Conservation (phyloP, 768 basidiomycete species). For the Tephrocybe rancida region DNA sequence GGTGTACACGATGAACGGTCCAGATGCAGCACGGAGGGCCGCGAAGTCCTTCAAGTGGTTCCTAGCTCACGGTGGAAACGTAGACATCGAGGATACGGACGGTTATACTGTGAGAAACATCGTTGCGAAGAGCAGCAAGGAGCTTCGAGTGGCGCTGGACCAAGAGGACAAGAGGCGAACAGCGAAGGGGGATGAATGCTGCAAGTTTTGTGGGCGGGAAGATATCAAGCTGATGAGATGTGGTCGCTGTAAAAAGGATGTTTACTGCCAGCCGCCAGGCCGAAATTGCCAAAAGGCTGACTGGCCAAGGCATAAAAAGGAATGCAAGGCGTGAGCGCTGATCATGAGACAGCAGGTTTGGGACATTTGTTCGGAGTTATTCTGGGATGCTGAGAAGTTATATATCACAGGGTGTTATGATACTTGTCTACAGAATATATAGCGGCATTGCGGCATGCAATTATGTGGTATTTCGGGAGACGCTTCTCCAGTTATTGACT, state of each 20-base stretch:
- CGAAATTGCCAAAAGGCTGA: slow-evolving; percentile 38
- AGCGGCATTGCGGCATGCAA: too few species aligned
- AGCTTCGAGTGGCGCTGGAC: slow-evolving; percentile 21
- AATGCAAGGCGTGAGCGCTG: slow-evolving; percentile 31
- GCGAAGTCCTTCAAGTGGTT: slow-evolving; percentile 37
- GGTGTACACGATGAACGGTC: slow-evolving; percentile 26
- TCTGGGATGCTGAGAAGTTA: too few species aligned
- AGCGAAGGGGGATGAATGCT: slow-evolving; percentile 25
- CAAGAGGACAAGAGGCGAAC: slow-evolving; percentile 34
- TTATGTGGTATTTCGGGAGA: too few species aligned
- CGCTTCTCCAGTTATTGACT: too few species aligned
- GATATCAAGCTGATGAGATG: slow-evolving; percentile 29
- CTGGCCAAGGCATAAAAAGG: slow-evolving; percentile 42
- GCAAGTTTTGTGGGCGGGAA: slow-evolving; percentile 36
- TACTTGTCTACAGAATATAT: too few species aligned
- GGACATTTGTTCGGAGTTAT: too few species aligned
- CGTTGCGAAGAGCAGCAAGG: slow-evolving; percentile 15
- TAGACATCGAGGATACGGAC: slow-evolving; percentile 41
- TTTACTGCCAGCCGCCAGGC: slow-evolving; percentile 32
- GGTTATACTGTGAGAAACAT: slow-evolving; percentile 29
- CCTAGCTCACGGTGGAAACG: slow-evolving; percentile 43
- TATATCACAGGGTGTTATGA: background rate
- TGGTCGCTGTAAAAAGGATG: slow-evolving; percentile 34
- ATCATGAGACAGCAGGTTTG: background rate
- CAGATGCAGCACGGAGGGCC: slow-evolving; percentile 23